Evolutionary conservation across 441 rosid species (phyloP), one percentile per base, ranked within the genome.

Genomic region (Rhodomyrtus psidioides): DNA sequence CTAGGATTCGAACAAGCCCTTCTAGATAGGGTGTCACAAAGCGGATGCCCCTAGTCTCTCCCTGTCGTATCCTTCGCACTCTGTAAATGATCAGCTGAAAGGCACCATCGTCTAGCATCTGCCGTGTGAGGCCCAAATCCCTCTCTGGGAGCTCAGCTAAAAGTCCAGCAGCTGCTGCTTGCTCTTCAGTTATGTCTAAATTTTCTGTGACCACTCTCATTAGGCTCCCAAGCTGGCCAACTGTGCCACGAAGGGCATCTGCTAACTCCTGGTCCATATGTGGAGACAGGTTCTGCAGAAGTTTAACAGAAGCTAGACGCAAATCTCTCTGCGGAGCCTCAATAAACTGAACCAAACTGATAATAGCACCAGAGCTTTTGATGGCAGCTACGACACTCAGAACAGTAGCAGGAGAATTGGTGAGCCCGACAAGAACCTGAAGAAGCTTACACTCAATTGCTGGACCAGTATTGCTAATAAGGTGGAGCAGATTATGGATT

Each of bases 391-490:
- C 99, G 23, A 96, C 96, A 19, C 93, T 93, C 53, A 89, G 51
- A 86, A 96, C 97, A 58, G 99, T 89, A 83, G 90, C 86, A n/a
- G 89, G 90, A 59, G 93, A 93, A 87, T 54, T 87, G 16, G 98
- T 95, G 85, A 97, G 95, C 87, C 99, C 99, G 82, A 94, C 98
- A 82, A 97, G 99, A 90, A 97, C 98, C 91, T 96, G 99, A 86
- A 97, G 91, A 85, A 97, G 98, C 86, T 97, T 95, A 94, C 99
- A 95, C 89, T 94, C 99, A 58, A 97, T 95, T 51, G 97, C 92
- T 55, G 99, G 99, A 87, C 99, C 99, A 1, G 99, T 97, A 92
- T 97, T 95, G 93, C 98, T 97, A 84, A 97, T 96, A 28, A 97
- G 91, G 81, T 94, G 95, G 75, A 97, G 94, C 9, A 97, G 92